phyloP scores from a whole-genome alignment of 805 yeast genomes.

The Torulaspora delbrueckii region DNA sequence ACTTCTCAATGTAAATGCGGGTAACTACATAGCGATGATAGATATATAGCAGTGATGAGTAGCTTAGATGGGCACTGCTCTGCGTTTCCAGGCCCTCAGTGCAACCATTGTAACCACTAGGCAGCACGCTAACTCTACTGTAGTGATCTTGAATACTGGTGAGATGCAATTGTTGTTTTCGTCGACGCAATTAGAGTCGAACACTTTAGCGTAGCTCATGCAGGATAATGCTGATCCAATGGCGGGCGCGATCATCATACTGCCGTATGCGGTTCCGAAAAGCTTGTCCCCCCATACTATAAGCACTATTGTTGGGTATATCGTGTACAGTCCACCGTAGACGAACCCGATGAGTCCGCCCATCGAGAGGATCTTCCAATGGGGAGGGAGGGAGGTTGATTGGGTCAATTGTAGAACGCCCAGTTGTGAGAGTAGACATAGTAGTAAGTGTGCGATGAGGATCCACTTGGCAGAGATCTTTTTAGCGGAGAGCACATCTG shows the following conservation, averaged over 20 bases:
- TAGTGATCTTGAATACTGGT: constrained; percentile 19
- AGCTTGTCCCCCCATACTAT: constrained; percentile 82
- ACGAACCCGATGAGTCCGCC: constrained; percentile 59
- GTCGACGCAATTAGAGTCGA: constrained; percentile 40
- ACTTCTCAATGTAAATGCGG: neutral
- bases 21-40: neutral
- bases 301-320: constrained; percentile 80
- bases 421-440: constrained; percentile 38
- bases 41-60: neutral
- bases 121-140: constrained; percentile 14
- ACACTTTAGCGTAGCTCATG: constrained; percentile 58
- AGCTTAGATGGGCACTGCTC: constrained; percentile 5
- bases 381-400: constrained; percentile 17
- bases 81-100: constrained; percentile 13
- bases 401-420: constrained; percentile 21
- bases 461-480: constrained; percentile 33
- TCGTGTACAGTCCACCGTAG: constrained; percentile 82
- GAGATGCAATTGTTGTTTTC: constrained; percentile 18
- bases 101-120: constrained; percentile 10
- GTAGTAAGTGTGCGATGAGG: constrained; percentile 31
- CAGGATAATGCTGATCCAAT: constrained; percentile 69
- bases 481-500: constrained; percentile 51
- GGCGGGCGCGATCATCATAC: constrained; percentile 85
- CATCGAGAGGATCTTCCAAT: constrained; percentile 10
- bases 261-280: constrained; percentile 91